Percentiles rank a stretch among this genome's conserved stretches.
These are phyloP conservation scores for Aspergillus terreus DNA, from an alignment of 2,329 filamentous ascomycete genomes.

Conservation along the genomic window DNA sequence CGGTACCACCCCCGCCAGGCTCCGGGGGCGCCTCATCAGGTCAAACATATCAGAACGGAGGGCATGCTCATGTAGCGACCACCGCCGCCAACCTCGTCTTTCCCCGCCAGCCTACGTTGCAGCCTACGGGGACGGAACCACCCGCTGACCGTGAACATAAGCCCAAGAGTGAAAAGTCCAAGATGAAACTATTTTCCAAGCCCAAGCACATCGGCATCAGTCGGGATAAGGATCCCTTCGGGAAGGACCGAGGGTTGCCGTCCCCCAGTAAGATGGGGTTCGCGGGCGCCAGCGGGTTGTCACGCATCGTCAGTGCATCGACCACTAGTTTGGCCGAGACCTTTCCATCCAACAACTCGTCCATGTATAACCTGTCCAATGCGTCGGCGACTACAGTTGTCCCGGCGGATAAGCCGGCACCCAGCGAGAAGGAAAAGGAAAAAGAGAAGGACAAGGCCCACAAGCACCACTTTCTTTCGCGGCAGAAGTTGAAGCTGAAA, in stretches of 20 bases:
- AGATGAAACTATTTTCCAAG: constrained; percentile 67
- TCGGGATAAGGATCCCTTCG: constrained; percentile 51
- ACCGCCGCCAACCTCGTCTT: constrained; percentile 62
- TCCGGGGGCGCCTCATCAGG: constrained; percentile 17
- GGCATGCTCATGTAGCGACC: constrained; percentile 53
- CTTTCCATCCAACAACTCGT: constrained; percentile 50
- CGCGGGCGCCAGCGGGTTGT: constrained; percentile 49
- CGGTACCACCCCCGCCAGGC: constrained; percentile 19
- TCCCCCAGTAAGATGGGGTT: constrained; percentile 57
- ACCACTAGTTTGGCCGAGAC: constrained; percentile 58
- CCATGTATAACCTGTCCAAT: constrained; percentile 60
- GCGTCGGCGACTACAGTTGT: constrained; percentile 60
- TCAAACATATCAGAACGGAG: constrained; percentile 49
- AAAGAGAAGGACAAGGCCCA: constrained; percentile 45
- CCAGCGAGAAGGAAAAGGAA: constrained; percentile 39
- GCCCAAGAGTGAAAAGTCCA: constrained; percentile 56
- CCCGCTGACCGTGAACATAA: constrained; percentile 44
- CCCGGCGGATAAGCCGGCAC: constrained; percentile 41
- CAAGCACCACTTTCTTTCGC: constrained; percentile 63
- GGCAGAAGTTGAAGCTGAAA: constrained; percentile 62
- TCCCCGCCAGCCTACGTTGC: constrained; percentile 46
- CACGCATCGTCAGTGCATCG: constrained; percentile 56
- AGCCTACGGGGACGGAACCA: constrained; percentile 25
- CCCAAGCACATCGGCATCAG: constrained; percentile 62
- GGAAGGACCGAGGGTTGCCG: constrained; percentile 51